These are phyloP conservation scores for Jimgerdemannia lactiflua DNA, from an alignment of 192 early-diverging fungal genomes.

Conservation along the genomic window DNA sequence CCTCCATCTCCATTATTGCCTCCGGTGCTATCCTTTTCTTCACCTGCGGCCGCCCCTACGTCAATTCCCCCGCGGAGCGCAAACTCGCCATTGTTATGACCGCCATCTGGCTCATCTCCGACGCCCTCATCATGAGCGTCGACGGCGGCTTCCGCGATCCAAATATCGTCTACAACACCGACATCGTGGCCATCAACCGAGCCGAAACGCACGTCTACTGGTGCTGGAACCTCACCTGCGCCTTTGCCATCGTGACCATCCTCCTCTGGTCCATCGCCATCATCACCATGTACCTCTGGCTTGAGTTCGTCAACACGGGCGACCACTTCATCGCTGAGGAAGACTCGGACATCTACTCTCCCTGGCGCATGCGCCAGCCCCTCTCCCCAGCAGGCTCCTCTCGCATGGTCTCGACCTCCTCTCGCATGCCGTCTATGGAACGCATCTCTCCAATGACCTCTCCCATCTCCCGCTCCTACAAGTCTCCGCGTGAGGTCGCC, in stretches of 20 bases:
- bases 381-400: background rate
- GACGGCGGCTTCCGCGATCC: background rate
- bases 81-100: background rate
- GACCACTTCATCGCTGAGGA: background rate
- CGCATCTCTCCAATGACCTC: background rate
- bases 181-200: conserved; percentile 1
- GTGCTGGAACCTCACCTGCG: conserved; percentile 4
- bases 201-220: background rate
- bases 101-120: background rate
- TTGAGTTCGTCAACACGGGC: background rate
- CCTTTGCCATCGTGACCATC: conserved; percentile 9
- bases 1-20: background rate
- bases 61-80: background rate
- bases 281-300: background rate
- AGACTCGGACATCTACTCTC: background rate
- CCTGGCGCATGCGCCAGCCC: background rate
- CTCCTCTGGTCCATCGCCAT: background rate
- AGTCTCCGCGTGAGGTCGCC: background rate
- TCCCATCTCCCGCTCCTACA: background rate
- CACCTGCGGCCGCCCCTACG: background rate
- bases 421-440: background rate
- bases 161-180: background rate
- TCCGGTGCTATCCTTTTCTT: background rate
- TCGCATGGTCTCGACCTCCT: background rate
- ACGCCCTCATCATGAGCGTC: background rate